A percentile compares a stretch with the other conserved stretches of the same genome.
phyloP scores from a whole-genome alignment of 1,139 yeast genomes.

The Taphrina flavorubra region DNA sequence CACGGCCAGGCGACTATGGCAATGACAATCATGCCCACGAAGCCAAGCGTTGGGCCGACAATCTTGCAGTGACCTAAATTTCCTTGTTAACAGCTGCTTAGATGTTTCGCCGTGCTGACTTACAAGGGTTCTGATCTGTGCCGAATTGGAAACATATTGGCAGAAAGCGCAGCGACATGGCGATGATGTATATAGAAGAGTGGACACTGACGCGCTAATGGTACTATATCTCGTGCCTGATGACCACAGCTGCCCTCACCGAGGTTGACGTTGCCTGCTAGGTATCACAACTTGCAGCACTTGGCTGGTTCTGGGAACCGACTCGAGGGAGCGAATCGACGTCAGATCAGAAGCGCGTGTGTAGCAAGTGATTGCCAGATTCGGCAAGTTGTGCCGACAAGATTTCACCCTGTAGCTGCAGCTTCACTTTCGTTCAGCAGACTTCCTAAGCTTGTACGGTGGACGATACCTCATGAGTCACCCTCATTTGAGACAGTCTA shows the following conservation, averaged over 20 bases:
- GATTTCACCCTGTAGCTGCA: neutral
- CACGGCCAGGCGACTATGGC: conserved; percentile 42
- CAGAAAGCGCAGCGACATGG: conserved; percentile 27
- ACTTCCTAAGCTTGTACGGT: neutral
- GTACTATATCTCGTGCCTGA: too few relatives aligned
- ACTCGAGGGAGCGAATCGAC: neutral
- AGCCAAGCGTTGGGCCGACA: conserved; percentile 42
- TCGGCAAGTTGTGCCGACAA: conserved; percentile 1
- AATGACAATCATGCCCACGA: conserved; percentile 31
- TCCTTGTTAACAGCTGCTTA: neutral
- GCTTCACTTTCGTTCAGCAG: too few relatives aligned
- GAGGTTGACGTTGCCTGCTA: too few relatives aligned
- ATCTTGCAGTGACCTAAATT: conserved; percentile 32
- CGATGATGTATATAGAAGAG: neutral
- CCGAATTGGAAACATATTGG: conserved; percentile 34
- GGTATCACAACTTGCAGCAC: too few relatives aligned
- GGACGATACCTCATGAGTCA: too few relatives aligned
- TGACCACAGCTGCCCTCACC: too few relatives aligned
- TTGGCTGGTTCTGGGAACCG: too few relatives aligned
- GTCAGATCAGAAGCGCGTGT: neutral
- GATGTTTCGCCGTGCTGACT: neutral
- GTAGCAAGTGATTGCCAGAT: neutral
- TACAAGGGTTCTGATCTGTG: conserved; percentile 37
- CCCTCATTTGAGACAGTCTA: too few relatives aligned
- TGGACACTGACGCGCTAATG: too few relatives aligned